A percentile compares a stretch with the other conserved stretches of the same genome.
Conservation (phyloP, 2,329 filamentous ascomycete species). For the Colletotrichum sp. region DNA sequence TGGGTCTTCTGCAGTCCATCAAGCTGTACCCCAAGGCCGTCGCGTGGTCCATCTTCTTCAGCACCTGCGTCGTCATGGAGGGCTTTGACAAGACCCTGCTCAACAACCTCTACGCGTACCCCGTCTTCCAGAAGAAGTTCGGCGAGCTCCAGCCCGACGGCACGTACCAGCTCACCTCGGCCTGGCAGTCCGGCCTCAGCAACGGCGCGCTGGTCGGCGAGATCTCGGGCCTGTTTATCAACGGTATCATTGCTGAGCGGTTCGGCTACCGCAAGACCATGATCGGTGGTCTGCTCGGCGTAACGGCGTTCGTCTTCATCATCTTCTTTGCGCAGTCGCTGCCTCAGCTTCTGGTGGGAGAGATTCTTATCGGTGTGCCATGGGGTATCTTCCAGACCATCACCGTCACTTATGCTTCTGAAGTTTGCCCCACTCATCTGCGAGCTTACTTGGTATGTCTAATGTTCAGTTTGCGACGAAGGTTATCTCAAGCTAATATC, state of each 20-base stretch:
- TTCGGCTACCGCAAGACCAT: constrained; percentile 54
- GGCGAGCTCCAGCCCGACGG: constrained; percentile 39
- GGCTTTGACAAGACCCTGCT: constrained; percentile 26
- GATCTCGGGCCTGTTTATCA: constrained; percentile 55
- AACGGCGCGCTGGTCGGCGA: constrained; percentile 54
- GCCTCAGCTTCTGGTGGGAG: constrained; percentile 45
- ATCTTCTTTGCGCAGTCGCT: constrained; percentile 51
- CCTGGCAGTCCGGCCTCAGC: constrained; percentile 58
- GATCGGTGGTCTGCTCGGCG: constrained; percentile 42
- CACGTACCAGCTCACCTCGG: constrained; percentile 46
- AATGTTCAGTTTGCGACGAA: background rate
- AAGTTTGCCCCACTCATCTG: constrained; percentile 49
- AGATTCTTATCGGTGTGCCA: constrained; percentile 52
- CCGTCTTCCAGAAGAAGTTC: constrained; percentile 41
- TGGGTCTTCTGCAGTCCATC: constrained; percentile 42
- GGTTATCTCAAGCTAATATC: background rate
- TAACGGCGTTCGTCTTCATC: constrained; percentile 52
- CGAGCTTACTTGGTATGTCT: constrained; percentile 51
- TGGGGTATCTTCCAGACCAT: constrained; percentile 54
- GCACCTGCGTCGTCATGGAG: constrained; percentile 46
- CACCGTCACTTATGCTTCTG: constrained; percentile 53
- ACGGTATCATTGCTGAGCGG: constrained; percentile 52
- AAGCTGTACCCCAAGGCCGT: constrained; percentile 49
- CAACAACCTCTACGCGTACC: constrained; percentile 20
- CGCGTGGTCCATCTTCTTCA: constrained; percentile 46